A percentile compares a stretch with the other conserved stretches of the same genome.
Conservation (phyloP, 2,329 filamentous ascomycete species). For the Aschersonia sp. region DNA sequence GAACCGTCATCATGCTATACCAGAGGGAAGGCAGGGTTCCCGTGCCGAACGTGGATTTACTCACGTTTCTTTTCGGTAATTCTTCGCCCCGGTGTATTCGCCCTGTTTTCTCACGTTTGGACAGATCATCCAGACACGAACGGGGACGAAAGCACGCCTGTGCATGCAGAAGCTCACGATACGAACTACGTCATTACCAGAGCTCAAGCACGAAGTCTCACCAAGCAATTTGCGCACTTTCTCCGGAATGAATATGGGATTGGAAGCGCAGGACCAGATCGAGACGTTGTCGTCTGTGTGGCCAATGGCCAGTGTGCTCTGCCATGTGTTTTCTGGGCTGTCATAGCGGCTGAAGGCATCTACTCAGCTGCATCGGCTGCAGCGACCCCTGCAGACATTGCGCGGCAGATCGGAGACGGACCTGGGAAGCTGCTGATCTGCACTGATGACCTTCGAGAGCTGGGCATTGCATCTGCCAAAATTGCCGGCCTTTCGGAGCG, state of each 20-base stretch:
- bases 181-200: constrained; percentile 40
- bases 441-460: constrained; percentile 29
- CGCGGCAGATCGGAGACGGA: constrained; percentile 26
- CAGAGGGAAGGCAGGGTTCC: constrained; percentile 14
- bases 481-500: constrained; percentile 25
- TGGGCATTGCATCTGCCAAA: constrained; percentile 32
- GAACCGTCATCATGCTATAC: constrained; percentile 18
- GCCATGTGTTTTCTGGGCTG: constrained; percentile 36
- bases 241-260: constrained; percentile 37
- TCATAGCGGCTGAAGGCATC: constrained; percentile 43
- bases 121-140: constrained; percentile 10
- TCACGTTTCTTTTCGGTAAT: constrained; percentile 29
- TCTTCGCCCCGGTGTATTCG: not conserved
- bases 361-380: constrained; percentile 39
- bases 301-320: constrained; percentile 41
- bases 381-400: constrained; percentile 34
- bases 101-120: constrained; percentile 15
- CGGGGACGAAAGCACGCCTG: constrained; percentile 28
- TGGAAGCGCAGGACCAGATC: constrained; percentile 29
- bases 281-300: constrained; percentile 40
- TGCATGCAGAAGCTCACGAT: constrained; percentile 43
- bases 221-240: constrained; percentile 38
- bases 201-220: constrained; percentile 28
- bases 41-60: constrained; percentile 24
- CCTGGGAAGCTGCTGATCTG: constrained; percentile 26